Conservation (phyloP, 768 basidiomycete genomes). For the Amanita molliuscula region DNA sequence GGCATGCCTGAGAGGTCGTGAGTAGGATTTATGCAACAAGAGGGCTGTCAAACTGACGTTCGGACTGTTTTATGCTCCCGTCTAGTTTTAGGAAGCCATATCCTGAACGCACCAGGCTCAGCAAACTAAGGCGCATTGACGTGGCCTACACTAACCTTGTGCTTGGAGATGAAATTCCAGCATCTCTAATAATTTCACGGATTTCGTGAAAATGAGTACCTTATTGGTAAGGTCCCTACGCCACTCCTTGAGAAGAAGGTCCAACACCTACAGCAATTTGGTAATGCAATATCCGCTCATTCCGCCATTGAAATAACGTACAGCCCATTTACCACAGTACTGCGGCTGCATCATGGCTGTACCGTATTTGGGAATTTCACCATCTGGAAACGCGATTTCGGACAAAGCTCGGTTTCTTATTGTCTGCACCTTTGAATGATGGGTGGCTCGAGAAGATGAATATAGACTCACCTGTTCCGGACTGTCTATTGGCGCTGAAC, state of each 20-base stretch:
- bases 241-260: slow-evolving; percentile 56
- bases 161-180: slow-evolving; percentile 64
- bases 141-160: slow-evolving; percentile 27
- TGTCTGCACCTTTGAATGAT: slow-evolving; percentile 14
- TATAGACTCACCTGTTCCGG: slow-evolving; percentile 45
- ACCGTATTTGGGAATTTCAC: slow-evolving; percentile 45
- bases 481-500: slow-evolving; percentile 59
- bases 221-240: slow-evolving; percentile 63
- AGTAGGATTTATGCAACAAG: neutral
- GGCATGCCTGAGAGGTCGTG: slow-evolving; percentile 52
- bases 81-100: slow-evolving; percentile 68
- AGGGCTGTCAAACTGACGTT: slow-evolving; percentile 39
- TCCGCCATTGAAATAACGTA: slow-evolving; percentile 22
- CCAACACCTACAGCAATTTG: slow-evolving; percentile 41
- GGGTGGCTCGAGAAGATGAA: neutral
- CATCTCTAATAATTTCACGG: slow-evolving; percentile 84
- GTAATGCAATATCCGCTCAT: neutral
- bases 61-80: slow-evolving; percentile 56
- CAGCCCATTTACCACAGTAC: slow-evolving; percentile 82
- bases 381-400: slow-evolving; percentile 51
- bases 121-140: neutral
- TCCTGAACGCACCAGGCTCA: slow-evolving; percentile 16
- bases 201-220: slow-evolving; percentile 89
- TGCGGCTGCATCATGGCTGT: slow-evolving; percentile 51
- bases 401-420: slow-evolving; percentile 51